Evolutionary conservation across 2,329 filamentous ascomycete species (phyloP).

Genomic region (Calycina herbarum): DNA sequence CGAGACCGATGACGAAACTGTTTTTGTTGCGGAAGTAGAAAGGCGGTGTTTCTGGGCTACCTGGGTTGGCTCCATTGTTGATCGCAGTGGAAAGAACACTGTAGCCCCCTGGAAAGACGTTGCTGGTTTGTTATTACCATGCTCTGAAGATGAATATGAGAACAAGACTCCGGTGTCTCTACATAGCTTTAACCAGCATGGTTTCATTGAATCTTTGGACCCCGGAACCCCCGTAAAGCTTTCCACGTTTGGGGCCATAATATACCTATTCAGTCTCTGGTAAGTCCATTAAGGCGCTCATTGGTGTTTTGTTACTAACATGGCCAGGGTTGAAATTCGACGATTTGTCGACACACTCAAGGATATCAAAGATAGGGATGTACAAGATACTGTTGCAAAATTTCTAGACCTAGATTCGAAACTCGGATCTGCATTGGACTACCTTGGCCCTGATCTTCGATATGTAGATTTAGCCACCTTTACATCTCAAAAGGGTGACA

Average conservation of each 20-base stretch:
- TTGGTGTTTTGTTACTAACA: background rate
- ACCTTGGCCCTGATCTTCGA: conserved; percentile 16
- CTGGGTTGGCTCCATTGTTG: conserved; percentile 21
- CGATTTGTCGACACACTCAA: conserved; percentile 16
- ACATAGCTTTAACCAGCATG: conserved; percentile 21
- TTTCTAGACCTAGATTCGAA: conserved; percentile 19
- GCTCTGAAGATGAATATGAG: conserved; percentile 19
- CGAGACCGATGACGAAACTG: background rate
- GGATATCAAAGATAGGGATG: conserved; percentile 5
- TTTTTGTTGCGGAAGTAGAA: conserved; percentile 15
- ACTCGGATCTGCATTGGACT: conserved; percentile 16
- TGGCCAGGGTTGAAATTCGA: conserved; percentile 24
- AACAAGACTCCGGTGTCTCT: conserved; percentile 11
- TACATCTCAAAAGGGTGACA: conserved; percentile 12
- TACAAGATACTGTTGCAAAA: conserved; percentile 11
- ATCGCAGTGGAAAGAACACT: conserved; percentile 16
- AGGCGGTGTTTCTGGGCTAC: conserved; percentile 23
- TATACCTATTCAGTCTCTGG: conserved; percentile 22
- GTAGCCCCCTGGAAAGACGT: conserved; percentile 23
- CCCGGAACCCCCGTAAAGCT: background rate
- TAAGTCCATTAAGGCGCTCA: conserved; percentile 4
- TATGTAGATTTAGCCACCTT: conserved; percentile 14
- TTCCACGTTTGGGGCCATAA: conserved; percentile 18
- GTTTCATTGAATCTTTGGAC: conserved; percentile 11
- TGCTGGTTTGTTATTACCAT: conserved; percentile 21